Base-by-base conservation (phyloP, 2,329 filamentous ascomycete genomes). In the Fusarium chaquense region DNA sequence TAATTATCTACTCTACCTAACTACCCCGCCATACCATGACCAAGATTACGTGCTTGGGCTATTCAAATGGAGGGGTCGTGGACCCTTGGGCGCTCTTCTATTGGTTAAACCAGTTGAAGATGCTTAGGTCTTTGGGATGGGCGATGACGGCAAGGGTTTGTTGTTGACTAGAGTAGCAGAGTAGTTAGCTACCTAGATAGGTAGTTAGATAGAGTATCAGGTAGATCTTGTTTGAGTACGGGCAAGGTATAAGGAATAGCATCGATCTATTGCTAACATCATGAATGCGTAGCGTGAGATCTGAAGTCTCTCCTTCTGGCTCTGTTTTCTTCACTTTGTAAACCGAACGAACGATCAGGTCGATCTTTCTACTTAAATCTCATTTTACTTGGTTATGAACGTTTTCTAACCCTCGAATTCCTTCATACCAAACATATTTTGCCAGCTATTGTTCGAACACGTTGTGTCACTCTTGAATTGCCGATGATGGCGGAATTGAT, bases 21-120 rank as follows among this genome's bases (percentile, higher is more conserved):
- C 41, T 65, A 75, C 74, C 75, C 75, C 75, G 69, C 75, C 73
- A 67, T 69, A 69, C 73, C 73, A 66, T 69, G 41, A n/a, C 59
- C 46, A 62, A 65, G 54, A 55, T 73, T 72, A 60, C 62, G 65
- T 72, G 70, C 70, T 72, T 57, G 32, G 61, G 30, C 47, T 26
- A 55, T 32, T 30, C 26, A 50, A 68, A 68, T 67, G 61, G 73
- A 75, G 73, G 73, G 73, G 73, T 73, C 71, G 71, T 74, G 73
- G 68, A 62, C 64, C 61, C 46, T 38, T 47, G 46, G 26, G 40
- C 54, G 62, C 46, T 55, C 57, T 60, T 10, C 45, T 43, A 75
- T 75, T 75, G 73, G 73, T 36, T 62, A 24, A 28, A 20, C 12
- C 36, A 50, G 24, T 45, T 51, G 44, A 53, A 44, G 49, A 47